Evolutionary conservation across 352 stramenopile genomes (phyloP), one percentile per base, ranked within the genome.

Genomic region (Pythium aristosporum): DNA sequence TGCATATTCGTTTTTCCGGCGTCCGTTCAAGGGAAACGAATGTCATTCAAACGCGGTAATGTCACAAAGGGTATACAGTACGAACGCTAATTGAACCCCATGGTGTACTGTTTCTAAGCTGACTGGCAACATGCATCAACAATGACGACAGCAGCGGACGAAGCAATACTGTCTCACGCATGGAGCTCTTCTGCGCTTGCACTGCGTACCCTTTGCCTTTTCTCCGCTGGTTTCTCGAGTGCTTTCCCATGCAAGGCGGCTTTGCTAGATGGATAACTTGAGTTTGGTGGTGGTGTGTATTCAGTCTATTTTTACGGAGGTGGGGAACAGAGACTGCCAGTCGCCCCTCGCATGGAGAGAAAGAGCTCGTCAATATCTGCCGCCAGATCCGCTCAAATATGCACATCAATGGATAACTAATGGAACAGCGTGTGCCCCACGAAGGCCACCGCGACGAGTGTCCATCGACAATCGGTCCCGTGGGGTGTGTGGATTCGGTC

Each of bases 251-350:
- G 25, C 25, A 30, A 11, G 25, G n/a, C 1, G 25, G 42, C 42
- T 2, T n/a, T 48, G 8, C 15, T 48, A 23, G 2, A 23, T 48
- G 42, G 3, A 20, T 48, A 23, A 23, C 10, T 30, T 30, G 25
- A 30, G 25, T 30, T 30, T 30, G 25, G 1, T 30, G 25, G 42
- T 20, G 42, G 36, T 61, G 57, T 63, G 32, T 63, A 63, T 55
- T 55, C 55, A 63, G 57, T 63, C 44, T 63, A 63, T 63, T 63
- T 55, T 36, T 47, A 52, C 43, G 20, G 20, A 30, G 36, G 25
- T 21, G 23, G n/a, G 13, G n/a, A 48, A 28, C 44, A 23, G 18
- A 30, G 25, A 30, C 25, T 30, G 25, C 3, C 25, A 5, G 3
- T 30, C 25, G 25, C 25, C 25, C 25, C 3, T 30, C 25, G 25